These are phyloP conservation scores for Beauveria sp. DNA, from an alignment of 2,329 filamentous ascomycete species.

Conservation along the genomic window DNA sequence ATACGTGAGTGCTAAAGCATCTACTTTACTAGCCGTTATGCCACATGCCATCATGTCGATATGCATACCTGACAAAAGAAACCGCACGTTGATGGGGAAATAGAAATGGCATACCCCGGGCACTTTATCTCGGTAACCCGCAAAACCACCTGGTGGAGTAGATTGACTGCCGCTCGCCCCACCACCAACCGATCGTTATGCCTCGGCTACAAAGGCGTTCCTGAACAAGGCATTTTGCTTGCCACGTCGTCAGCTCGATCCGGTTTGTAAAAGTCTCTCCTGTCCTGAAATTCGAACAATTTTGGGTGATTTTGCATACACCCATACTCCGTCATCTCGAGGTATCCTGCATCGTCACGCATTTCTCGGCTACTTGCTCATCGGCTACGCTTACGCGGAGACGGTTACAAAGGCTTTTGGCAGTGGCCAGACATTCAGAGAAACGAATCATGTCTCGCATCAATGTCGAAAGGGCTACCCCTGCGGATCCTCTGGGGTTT, in stretches of 20 bases:
- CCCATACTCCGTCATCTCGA: not conserved
- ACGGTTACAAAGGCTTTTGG: not conserved
- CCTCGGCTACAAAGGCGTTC: not conserved
- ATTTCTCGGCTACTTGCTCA: not conserved
- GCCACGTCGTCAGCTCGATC: not conserved
- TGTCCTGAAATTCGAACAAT: not conserved
- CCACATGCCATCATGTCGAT: no score
- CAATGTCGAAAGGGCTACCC: not conserved
- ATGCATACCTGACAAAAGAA: no score
- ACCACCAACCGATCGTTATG: not conserved
- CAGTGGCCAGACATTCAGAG: not conserved
- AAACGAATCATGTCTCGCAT: not conserved
- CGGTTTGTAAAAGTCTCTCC: no score
- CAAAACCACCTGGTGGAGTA: not conserved
- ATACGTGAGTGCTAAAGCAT: no score
- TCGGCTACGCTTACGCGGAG: not conserved
- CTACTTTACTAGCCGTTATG: no score
- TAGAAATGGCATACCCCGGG: not conserved
- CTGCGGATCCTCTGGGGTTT: not conserved
- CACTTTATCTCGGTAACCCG: conserved; percentile 4
- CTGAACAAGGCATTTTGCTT: not conserved
- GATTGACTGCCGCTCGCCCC: not conserved
- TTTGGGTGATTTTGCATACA: not conserved
- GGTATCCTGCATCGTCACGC: not conserved
- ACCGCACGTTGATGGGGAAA: not conserved